Percentiles rank a stretch among this genome's conserved stretches.
These are phyloP conservation scores for Gastroboletus turbinatus DNA, from an alignment of 1,284 basidiomycete genomes.

Conservation along the genomic window DNA sequence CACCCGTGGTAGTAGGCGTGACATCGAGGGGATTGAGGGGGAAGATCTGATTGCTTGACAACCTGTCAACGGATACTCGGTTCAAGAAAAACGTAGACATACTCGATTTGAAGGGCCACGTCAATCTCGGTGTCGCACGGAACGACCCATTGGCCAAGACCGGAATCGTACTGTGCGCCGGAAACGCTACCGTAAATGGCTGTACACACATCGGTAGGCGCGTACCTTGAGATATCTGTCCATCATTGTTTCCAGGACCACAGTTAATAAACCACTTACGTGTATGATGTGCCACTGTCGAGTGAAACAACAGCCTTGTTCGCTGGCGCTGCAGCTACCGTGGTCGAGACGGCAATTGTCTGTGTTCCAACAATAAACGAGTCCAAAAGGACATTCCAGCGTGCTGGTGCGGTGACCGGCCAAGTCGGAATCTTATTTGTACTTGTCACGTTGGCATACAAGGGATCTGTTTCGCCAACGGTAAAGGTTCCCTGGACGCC, in stretches of 20 bases:
- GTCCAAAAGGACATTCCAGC: conserved; percentile 77
- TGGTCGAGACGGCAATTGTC: conserved; percentile 51
- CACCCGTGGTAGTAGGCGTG: conserved; percentile 45
- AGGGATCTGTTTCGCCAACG: conserved; percentile 67
- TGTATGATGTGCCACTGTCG: conserved; percentile 77
- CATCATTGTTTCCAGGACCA: conserved; percentile 7
- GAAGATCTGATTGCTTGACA: conserved; percentile 58
- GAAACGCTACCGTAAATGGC: conserved; percentile 63
- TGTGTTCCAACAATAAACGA: conserved; percentile 57
- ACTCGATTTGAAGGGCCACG: conserved; percentile 75
- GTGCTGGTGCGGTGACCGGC: conserved; percentile 56
- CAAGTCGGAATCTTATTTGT: conserved; percentile 64
- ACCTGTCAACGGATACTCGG: conserved; percentile 7
- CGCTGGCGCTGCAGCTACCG: conserved; percentile 54
- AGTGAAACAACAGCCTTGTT: conserved; percentile 70
- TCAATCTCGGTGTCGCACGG: conserved; percentile 72
- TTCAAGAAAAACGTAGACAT: conserved; percentile 27
- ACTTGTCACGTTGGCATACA: conserved; percentile 56
- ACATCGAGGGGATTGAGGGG: conserved; percentile 78
- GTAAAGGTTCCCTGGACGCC: conserved; percentile 66
- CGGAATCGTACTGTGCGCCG: conserved; percentile 55
- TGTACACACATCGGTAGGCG: conserved; percentile 56
- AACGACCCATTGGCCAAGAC: conserved; percentile 59
- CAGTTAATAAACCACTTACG: conserved; percentile 45
- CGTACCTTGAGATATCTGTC: conserved; percentile 49